A percentile compares a stretch with the other conserved stretches of the same genome.
Evolutionary conservation across 208 protist species (phyloP).

Genomic region (Trypanosoma scelopori): DNA sequence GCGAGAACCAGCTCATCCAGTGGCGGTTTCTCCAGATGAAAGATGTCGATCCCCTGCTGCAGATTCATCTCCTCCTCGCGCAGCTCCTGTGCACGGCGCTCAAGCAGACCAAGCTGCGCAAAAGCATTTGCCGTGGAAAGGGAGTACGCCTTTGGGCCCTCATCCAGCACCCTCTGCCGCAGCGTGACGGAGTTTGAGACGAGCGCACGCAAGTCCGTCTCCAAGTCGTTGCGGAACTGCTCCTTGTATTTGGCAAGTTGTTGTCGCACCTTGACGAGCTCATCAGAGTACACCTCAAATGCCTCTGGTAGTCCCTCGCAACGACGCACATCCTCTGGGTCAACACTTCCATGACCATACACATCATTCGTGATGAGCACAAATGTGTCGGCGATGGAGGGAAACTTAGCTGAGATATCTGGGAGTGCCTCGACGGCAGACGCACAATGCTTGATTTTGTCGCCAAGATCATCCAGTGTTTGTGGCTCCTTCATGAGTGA

Average conservation of each 20-base stretch:
- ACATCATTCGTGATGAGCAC: conserved; percentile 90
- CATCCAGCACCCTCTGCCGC: conserved; percentile 80
- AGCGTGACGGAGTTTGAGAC: conserved; percentile 79
- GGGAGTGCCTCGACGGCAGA: conserved; percentile 77
- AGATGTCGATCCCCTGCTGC: conserved; percentile 95
- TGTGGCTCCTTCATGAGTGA: conserved; percentile 84
- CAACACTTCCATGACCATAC: conserved; percentile 79
- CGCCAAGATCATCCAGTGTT: conserved; percentile 93
- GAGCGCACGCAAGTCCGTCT: conserved; percentile 88
- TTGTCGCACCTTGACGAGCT: conserved; percentile 77
- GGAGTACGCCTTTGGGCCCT: conserved; percentile 74
- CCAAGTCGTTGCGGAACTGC: conserved; percentile 94
- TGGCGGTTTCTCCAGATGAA: conserved; percentile 90
- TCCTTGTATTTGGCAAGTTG: conserved; percentile 94
- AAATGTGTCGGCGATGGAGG: conserved; percentile 94
- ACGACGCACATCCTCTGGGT: conserved; percentile 74
- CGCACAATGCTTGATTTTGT: conserved; percentile 85
- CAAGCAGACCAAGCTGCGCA: conserved; percentile 71
- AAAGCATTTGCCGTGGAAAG: conserved; percentile 83
- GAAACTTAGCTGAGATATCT: conserved; percentile 89
- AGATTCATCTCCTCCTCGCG: conserved; percentile 75
- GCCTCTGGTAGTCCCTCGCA: conserved; percentile 86
- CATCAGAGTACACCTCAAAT: conserved; percentile 88
- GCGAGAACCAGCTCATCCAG: conserved; percentile 92
- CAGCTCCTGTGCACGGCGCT: conserved; percentile 64